Conservation (phyloP, 2,329 filamentous ascomycete species). For the Epichloe elymi region DNA sequence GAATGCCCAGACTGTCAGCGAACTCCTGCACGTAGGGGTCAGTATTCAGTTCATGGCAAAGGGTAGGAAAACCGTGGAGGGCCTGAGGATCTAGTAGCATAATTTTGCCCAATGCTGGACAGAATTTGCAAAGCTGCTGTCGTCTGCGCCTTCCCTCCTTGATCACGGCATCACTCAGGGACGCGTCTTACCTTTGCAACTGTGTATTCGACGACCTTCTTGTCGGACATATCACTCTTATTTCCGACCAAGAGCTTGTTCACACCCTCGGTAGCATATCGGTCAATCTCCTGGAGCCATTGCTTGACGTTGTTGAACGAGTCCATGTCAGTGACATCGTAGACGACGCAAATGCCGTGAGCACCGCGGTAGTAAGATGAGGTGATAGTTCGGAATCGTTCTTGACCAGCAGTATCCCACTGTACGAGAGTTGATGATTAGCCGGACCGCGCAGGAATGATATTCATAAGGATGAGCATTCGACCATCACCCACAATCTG, state of each 20-base stretch:
- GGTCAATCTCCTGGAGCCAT: conserved; percentile 99
- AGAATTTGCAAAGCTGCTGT: no score
- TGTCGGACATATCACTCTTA: conserved; percentile 99
- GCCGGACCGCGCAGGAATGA: background rate
- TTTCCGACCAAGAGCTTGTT: conserved; percentile 99
- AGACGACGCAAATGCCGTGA: conserved; percentile 98
- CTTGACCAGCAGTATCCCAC: conserved; percentile 99
- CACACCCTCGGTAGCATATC: conserved; percentile 96
- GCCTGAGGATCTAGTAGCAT: no score
- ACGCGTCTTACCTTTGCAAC: conserved; percentile 80
- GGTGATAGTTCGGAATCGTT: conserved; percentile 99
- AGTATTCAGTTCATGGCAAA: conserved; percentile 4
- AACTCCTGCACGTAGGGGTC: conserved; percentile 58
- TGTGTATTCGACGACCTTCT: conserved; percentile 99
- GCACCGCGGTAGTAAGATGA: conserved; percentile 99
- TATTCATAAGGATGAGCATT: background rate
- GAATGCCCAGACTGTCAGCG: conserved; percentile 94
- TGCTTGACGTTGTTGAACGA: conserved; percentile 99
- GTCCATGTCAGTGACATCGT: conserved; percentile 99
- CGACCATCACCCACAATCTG: conserved; percentile 65
- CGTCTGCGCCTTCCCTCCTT: background rate
- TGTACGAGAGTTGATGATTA: conserved; percentile 24
- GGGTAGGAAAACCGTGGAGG: background rate
- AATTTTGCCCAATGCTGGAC: background rate
- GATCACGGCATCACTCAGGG: background rate